A percentile compares a stretch with the other conserved stretches of the same genome.
phyloP scores from a whole-genome alignment of 2,329 filamentous ascomycete species.

The Claviceps paspali region DNA sequence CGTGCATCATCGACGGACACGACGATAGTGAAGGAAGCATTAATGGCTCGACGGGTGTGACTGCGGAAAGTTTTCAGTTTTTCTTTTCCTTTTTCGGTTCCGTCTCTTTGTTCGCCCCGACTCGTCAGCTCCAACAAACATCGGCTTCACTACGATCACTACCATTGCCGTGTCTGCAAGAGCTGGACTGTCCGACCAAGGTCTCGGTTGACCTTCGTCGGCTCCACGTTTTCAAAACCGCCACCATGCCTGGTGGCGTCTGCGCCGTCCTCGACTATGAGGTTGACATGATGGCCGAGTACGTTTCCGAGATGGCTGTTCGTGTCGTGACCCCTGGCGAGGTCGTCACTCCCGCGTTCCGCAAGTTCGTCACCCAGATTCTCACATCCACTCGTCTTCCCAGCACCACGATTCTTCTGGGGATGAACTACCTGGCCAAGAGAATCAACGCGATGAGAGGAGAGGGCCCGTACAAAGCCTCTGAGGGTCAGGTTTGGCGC shows the following conservation, averaged over 20 bases:
- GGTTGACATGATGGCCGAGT: constrained; percentile 91
- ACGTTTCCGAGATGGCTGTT: constrained; percentile 76
- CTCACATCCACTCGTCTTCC: constrained; percentile 80
- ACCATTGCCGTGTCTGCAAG: constrained; percentile 5
- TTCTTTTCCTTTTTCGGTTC: constrained; percentile 3
- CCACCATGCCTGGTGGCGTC: constrained; percentile 62
- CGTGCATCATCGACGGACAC: constrained; percentile 9
- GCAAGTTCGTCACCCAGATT: constrained; percentile 85
- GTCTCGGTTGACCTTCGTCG: constrained; percentile 25
- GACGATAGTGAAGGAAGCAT: constrained; percentile 10
- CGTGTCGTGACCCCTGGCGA: constrained; percentile 39
- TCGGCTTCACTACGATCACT: not conserved
- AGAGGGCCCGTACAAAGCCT: constrained; percentile 37
- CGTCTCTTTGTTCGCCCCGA: not conserved
- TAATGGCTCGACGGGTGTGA: constrained; percentile 19
- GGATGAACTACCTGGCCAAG: constrained; percentile 77
- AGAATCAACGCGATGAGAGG: constrained; percentile 60
- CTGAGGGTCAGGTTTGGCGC: constrained; percentile 65
- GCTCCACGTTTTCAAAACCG: constrained; percentile 13
- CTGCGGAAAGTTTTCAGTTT: constrained; percentile 10
- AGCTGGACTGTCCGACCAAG: constrained; percentile 20
- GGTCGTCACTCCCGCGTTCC: constrained; percentile 54
- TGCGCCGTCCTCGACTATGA: constrained; percentile 93
- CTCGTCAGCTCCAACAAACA: not conserved
- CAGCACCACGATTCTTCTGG: constrained; percentile 79